These are phyloP conservation scores for Gracilaria domingensis DNA, from an alignment of 23 red algal genomes.

Conservation along the genomic window DNA sequence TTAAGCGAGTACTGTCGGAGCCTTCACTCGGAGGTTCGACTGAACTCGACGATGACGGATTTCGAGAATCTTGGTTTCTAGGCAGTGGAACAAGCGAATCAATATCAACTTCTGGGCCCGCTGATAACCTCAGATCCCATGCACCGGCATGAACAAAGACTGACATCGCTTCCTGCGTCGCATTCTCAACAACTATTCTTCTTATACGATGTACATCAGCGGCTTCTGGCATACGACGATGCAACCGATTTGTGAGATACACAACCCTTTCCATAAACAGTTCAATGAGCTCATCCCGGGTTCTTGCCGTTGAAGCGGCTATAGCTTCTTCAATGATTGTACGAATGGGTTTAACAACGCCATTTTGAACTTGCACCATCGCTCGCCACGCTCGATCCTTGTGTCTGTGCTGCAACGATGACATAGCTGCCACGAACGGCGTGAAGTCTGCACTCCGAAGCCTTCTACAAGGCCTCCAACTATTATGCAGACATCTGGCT, in stretches of 20 bases:
- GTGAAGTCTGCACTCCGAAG: conserved; percentile 34
- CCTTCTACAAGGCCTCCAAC: conserved; percentile 4
- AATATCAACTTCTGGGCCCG: conserved; percentile 26
- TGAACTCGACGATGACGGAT: background rate
- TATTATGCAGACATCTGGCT: conserved; percentile 27
- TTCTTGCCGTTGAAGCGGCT: background rate
- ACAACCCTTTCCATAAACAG: background rate
- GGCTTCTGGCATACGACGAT: background rate
- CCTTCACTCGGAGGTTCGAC: background rate
- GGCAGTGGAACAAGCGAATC: conserved; percentile 1
- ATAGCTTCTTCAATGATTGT: conserved; percentile 1
- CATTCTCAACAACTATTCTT: background rate
- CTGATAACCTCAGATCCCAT: conserved; percentile 27
- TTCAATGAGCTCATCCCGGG: background rate
- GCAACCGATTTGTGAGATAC: background rate
- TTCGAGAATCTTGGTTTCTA: background rate
- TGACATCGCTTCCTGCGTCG: background rate
- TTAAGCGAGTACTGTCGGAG: background rate
- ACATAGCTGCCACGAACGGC: conserved; percentile 17
- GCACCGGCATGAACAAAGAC: conserved; percentile 22
- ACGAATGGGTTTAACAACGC: background rate
- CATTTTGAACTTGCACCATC: conserved; percentile 26
- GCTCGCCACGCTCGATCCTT: conserved; percentile 46
- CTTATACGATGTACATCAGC: background rate
- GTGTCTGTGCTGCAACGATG: conserved; percentile 27